Evolutionary conservation across 164 flowering plant species (phyloP), one percentile per base, ranked within the genome.

Genomic region (Brasenia schreberi): DNA sequence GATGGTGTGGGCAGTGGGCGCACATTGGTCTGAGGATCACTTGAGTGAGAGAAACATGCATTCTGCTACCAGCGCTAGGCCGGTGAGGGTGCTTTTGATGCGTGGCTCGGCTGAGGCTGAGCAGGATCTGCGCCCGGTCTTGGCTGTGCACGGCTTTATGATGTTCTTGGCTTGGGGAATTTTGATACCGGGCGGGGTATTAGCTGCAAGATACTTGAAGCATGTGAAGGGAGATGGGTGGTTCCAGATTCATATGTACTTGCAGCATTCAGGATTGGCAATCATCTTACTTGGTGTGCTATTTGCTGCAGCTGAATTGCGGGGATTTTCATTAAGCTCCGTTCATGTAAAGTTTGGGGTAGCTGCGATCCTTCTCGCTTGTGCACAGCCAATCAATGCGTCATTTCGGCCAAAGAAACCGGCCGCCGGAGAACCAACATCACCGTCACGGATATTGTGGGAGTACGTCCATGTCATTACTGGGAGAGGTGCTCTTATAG

Each of bases 141-240:
- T 94, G 70, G 93, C 96, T 64, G 99, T 94, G 18, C 99, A 94
- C 76, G 99, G 99, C 42, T 91, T 94, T 75, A 94, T 94, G 97
- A 94, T 94, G 99, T 94, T 91, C 76, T 90, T 94, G 71, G 93
- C 99, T 14, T 94, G 96, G 96, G 99, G 95, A 5, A 87, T 94
- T 68, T 76, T 94, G 78, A 84, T 94, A 72, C 99, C 99, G 16
- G 92, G 89, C 69, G 99, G 99, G 64, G 81, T 91, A 65, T 63
- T 94, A 68, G 84, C 97, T 43, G 97, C 97, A 44, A 85, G 99
- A 67, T 94, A 91, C 80, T 64, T 89, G 56, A 94, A 94, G 72
- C 96, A 89, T 63, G 78, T 94, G 66, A 90, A 89, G 73, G 97
- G 95, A 45, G 93, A 94, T 75, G 85, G 87, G 59, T 94, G 99